Conservation (phyloP, 768 basidiomycete species). For the Neoboletus brunneissimus region DNA sequence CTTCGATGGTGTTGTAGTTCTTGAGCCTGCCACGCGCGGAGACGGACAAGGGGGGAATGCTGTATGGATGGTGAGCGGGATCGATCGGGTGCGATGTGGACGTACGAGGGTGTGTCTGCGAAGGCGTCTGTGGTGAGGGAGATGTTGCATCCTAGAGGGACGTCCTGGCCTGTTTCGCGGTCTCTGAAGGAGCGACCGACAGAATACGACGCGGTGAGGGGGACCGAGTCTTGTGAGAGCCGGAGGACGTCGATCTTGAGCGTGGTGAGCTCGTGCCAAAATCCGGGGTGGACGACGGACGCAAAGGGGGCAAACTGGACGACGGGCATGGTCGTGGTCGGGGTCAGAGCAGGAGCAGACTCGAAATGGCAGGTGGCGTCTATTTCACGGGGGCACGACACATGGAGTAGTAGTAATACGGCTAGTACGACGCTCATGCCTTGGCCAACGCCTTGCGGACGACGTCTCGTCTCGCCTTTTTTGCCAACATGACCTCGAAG, state of each 20-base stretch:
- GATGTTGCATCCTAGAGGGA: slow-evolving; percentile 69
- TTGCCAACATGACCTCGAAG: slow-evolving; percentile 82
- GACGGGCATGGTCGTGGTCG: slow-evolving; percentile 42
- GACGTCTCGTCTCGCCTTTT: slow-evolving; percentile 81
- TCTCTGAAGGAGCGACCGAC: slow-evolving; percentile 72
- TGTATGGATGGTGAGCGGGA: slow-evolving; percentile 21
- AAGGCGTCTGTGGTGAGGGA: slow-evolving; percentile 67
- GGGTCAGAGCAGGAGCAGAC: not conserved
- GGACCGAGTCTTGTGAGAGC: slow-evolving; percentile 68
- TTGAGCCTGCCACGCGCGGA: slow-evolving; percentile 67
- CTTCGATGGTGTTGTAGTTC: slow-evolving; percentile 97
- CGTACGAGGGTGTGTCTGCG: slow-evolving; percentile 45
- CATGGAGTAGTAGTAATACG: not conserved
- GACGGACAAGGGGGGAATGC: slow-evolving; percentile 49
- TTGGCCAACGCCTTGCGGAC: slow-evolving; percentile 61
- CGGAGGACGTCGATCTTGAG: slow-evolving; percentile 90
- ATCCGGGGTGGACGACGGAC: slow-evolving; percentile 83
- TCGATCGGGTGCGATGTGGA: slow-evolving; percentile 8
- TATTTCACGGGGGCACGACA: too few species aligned
- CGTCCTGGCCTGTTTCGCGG: slow-evolving; percentile 68
- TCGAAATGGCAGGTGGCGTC: slow-evolving; percentile 9
- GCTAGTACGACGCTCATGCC: slow-evolving; percentile 13
- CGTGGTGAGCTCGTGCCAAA: slow-evolving; percentile 88
- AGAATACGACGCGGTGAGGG: slow-evolving; percentile 65
- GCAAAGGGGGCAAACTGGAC: slow-evolving; percentile 90